Percentiles rank a stretch among this genome's conserved stretches.
Conservation (phyloP, 2,329 filamentous ascomycete genomes). For the Hypoxylon sp. region DNA sequence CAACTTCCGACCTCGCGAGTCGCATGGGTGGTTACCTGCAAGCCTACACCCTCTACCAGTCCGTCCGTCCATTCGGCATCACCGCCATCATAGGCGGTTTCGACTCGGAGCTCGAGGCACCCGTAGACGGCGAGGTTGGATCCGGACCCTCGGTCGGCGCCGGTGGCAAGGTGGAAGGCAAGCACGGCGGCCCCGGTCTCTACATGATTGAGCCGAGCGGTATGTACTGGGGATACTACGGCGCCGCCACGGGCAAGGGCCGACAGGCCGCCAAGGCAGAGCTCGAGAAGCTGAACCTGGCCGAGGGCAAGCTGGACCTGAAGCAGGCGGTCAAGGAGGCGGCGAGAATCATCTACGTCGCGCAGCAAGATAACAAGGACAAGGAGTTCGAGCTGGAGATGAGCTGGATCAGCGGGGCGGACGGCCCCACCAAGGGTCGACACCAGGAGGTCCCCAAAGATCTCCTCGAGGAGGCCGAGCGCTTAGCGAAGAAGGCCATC, state of each 20-base stretch:
- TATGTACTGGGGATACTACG: conserved; percentile 98
- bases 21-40: conserved; percentile 97
- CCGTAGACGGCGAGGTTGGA: conserved; percentile 91
- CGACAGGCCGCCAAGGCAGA: conserved; percentile 97
- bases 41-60: conserved; percentile 96
- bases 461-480: conserved; percentile 89
- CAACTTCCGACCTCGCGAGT: conserved; percentile 84
- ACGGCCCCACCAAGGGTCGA: conserved; percentile 89
- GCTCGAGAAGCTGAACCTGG: conserved; percentile 94
- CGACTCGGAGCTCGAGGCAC: conserved; percentile 85
- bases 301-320: conserved; percentile 77
- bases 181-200: conserved; percentile 87
- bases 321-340: conserved; percentile 94
- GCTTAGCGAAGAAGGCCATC: conserved; percentile 87
- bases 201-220: conserved; percentile 99
- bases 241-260: conserved; percentile 95
- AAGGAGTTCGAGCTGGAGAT: conserved; percentile 99
- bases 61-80: conserved; percentile 95
- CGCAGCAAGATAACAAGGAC: conserved; percentile 99
- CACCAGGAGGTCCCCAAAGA: conserved; percentile 95
- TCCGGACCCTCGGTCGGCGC: conserved; percentile 79
- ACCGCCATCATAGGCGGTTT: conserved; percentile 93
- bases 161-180: conserved; percentile 79
- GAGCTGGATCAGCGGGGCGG: conserved; percentile 90
- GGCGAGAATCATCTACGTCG: conserved; percentile 94